Base-by-base conservation (phyloP, 106 monocot genomes). In the Platanthera guangdongensis region DNA sequence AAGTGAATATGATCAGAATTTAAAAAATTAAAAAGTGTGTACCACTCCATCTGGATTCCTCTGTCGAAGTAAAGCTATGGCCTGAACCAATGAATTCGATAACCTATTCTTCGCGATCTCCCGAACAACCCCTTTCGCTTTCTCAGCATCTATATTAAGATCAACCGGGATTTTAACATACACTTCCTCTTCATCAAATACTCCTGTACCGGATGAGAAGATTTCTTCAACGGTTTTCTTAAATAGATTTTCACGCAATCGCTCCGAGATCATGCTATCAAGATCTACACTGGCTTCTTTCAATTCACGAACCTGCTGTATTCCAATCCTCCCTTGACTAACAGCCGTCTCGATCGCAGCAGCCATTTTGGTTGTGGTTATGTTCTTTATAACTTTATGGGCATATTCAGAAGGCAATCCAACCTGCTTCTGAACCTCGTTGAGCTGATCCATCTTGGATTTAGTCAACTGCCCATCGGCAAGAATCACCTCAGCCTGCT, bases 381-480 rank as follows among this genome's bases (percentile, higher is more conserved):
- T 94, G 14, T 94, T 87, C 82, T 99, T 99, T 14, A 99, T 99
- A 22, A 99, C 83, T 73, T 92, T 99, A 57, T 94, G 94, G 46
- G 99, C 99, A 82, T 94, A 80, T 74, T 99, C 99, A 65, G 75
- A 82, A 73, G 99, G 94, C 72, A 99, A 77, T 16, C 91, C 91
- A 5, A 99, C 90, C 50, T 94, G 94, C 76, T 90, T 94, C 69
- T 99, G 99, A 2, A 89, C 86, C 46, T 87, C 87, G 59, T 80
- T 86, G 3, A 99, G 90, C 80, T 99, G 94, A 22, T 99, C 94
- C 12, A 92, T 85, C 74, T 81, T 86, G 13, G 94, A 86, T 73
- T 99, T 94, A 2, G 92, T 87, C 77, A 99, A 78, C 68, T 94
- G 89, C 25, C 99, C 99, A 80, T 99, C 99, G 54, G 99, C 94